Evolutionary conservation across 257 asterid species (phyloP).

Genomic region (Nicotiana benthamiana): DNA sequence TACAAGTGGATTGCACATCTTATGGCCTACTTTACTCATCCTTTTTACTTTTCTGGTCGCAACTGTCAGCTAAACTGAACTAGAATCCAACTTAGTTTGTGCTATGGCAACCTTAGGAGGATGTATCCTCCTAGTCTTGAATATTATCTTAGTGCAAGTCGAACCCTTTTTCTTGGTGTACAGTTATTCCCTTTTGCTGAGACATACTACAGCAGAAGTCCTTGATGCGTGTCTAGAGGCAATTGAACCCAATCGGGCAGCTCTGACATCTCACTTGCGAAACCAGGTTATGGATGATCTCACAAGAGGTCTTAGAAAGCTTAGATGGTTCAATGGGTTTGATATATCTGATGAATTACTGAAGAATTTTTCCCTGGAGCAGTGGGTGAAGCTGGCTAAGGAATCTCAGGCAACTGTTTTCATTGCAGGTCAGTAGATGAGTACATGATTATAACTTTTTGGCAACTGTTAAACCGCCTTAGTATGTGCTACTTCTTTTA

Average conservation of each 20-base stretch:
- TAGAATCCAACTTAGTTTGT: not conserved
- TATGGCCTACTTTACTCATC: not conserved
- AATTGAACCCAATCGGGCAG: slow-evolving; percentile 65
- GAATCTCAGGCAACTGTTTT: slow-evolving; percentile 69
- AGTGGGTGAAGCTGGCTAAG: slow-evolving; percentile 80
- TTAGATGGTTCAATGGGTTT: slow-evolving; percentile 69
- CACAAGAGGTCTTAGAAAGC: slow-evolving; percentile 54
- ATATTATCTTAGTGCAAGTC: not conserved
- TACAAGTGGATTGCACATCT: not conserved
- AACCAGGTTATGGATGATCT: slow-evolving; percentile 71
- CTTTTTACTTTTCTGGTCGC: not conserved
- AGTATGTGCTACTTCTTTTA: not conserved
- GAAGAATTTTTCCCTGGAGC: slow-evolving; percentile 43
- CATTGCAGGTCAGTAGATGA: slow-evolving; percentile 57
- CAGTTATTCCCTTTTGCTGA: slow-evolving; percentile 82
- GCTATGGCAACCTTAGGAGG: not conserved
- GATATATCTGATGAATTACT: slow-evolving; percentile 74
- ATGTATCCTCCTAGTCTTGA: not conserved
- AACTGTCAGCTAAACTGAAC: not conserved
- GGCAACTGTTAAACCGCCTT: not conserved
- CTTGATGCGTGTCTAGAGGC: slow-evolving; percentile 88
- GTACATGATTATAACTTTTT: not conserved
- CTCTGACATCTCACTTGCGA: slow-evolving; percentile 60
- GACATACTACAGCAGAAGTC: slow-evolving; percentile 95
- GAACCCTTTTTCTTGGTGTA: slow-evolving; percentile 14